Evolutionary conservation across 1,139 yeast species (phyloP), one percentile per base, ranked within the genome.

Genomic region (Protomyces lactucae-debilis): DNA sequence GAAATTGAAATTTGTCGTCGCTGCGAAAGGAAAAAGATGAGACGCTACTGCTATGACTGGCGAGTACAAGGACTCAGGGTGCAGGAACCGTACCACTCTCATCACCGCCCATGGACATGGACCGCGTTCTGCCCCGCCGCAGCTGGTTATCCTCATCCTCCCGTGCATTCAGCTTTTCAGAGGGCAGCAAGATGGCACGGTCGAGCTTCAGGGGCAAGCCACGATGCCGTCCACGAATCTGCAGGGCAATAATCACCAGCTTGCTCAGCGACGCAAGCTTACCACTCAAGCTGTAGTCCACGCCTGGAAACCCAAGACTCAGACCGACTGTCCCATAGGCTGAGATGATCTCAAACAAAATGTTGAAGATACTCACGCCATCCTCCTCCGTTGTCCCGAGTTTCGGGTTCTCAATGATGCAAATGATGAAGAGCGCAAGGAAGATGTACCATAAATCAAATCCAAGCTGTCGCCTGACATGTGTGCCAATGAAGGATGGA

Each of bases 181-280:
- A 83, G 1, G 96, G 95, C 64, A 93, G 76, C 81, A 93, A 86
- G 69, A 93, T 88, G 51, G 99, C 99, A 73, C 99, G 85, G 75
- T 93, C 99, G 66, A 95, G 81, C 0, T 93, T 80, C 73, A 93
- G 91, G 0, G 99, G 99, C 67, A 93, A 79, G 51, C 99, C 99
- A 81, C 99, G 88, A 73, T 92, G 98, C 66, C 97, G 82, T 10
- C 99, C 98, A 77, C 99, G 84, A 61, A 93, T 82, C 86, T 93
- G 85, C 86, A 91, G 84, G 4, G 92, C 95, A 68, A 90, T 85
- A 55, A 93, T 85, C 2, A 92, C 89, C 60, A 93, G 79, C 72
- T 95, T 95, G 1, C 96, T 87, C 10, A 93, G 72, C 0, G 82
- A 81, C 36, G 83, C 81, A 71, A 93, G 89, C 72, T 87, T 82